Percentiles rank a stretch among this genome's conserved stretches.
Evolutionary conservation across 441 rosid genomes (phyloP).

Genomic region (Erysimum cheiri): DNA sequence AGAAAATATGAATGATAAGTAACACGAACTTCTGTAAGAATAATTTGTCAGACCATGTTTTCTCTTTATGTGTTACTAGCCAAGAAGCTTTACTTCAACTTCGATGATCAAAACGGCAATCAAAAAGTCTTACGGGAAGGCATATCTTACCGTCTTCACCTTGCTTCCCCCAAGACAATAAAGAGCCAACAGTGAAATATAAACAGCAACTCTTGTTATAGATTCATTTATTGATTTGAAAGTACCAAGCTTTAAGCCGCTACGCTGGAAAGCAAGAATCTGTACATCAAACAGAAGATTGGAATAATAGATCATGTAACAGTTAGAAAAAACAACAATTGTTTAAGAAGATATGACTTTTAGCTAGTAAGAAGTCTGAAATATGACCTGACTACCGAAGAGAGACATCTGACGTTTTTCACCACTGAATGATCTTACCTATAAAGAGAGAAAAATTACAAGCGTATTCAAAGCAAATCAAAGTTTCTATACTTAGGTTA

Average conservation of each 20-base stretch:
- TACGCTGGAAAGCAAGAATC: constrained; percentile 83
- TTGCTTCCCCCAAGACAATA: constrained; percentile 94
- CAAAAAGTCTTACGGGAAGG: constrained; percentile 38
- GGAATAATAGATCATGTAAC: constrained; percentile 21
- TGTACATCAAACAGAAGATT: constrained; percentile 47
- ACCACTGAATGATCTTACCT: constrained; percentile 98
- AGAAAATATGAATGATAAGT: constrained; percentile 14
- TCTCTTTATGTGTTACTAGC: constrained; percentile 4
- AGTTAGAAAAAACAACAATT: neutral
- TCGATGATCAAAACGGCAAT: constrained; percentile 10
- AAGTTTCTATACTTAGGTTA: constrained; percentile 2
- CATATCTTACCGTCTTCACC: constrained; percentile 86
- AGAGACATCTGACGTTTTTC: constrained; percentile 88
- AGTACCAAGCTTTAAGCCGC: constrained; percentile 92
- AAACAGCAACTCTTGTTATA: constrained; percentile 87
- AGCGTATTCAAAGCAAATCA: constrained; percentile 29
- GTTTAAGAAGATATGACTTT: neutral
- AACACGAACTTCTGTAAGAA: constrained; percentile 3
- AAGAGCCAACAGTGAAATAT: constrained; percentile 82
- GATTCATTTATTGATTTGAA: constrained; percentile 92
- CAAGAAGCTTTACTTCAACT: constrained; percentile 21
- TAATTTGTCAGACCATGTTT: neutral
- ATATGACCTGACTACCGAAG: constrained; percentile 80
- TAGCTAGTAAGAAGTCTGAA: constrained; percentile 28
- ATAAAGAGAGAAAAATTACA: constrained; percentile 36